Base-by-base conservation (phyloP, 169 alveolate species). In the Cryptosporidium parvum region DNA sequence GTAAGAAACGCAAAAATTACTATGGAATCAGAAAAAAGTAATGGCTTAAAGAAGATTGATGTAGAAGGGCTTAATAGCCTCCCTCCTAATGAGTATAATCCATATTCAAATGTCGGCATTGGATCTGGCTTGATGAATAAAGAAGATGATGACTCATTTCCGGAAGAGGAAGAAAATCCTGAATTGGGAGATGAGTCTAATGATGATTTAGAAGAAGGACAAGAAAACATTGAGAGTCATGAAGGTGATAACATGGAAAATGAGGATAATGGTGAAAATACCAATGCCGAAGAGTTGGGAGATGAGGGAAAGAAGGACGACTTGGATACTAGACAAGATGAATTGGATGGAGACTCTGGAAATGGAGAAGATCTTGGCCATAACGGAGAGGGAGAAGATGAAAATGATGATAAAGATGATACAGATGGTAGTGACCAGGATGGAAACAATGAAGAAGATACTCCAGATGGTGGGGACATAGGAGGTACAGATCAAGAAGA, bases 41-140 rank as follows among this genome's bases (percentile, higher is more conserved):
- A 70, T 44, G 84, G 84, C 3, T 70, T 70, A 10, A 44, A 23
- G 37, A 70, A 45, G 59, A 26, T 70, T n/a, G 33, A 70, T 70
- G 84, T 37, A 2, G 65, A 29, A 16, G 84, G 84, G 4, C 39
- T 70, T n/a, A 70, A 62, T 70, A 52, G 35, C 29, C n/a, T 70
- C 8, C 65, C 84, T 29, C 65, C 18, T 18, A 70, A 21, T 7
- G 73, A 33, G 18, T 29, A 70, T 21, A 45, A 42, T 70, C 84
- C 65, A 18, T 44, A 42, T 14, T 70, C 39, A 35, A 73, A 59
- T 39, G 31, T n/a, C 0, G 71, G 68, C 33, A 33, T 35, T 37
- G 67, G 37, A n/a, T 37, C 67, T 23, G 23, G 18, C 18, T 56
- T 56, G 18, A 56, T 56, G 29, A 16, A 26, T 9, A 9, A 21